A percentile compares a stretch with the other conserved stretches of the same genome.
phyloP scores from a whole-genome alignment of 441 rosid species.

The Sinapis alba region DNA sequence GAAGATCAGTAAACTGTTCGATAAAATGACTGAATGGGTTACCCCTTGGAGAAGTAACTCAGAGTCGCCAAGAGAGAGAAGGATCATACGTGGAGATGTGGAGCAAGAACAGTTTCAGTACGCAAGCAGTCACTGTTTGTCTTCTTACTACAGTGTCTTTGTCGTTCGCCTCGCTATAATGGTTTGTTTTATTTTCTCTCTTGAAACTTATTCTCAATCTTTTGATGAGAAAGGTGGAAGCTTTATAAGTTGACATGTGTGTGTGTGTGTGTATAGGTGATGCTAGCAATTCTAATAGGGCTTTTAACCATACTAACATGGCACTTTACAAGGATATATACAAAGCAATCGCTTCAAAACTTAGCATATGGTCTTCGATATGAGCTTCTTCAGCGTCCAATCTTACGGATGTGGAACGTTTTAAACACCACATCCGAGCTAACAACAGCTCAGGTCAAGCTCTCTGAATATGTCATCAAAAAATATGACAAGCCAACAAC shows the following conservation, averaged over 20 bases:
- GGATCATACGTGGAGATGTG: slow-evolving; percentile 65
- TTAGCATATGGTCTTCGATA: slow-evolving; percentile 88
- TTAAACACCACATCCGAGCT: slow-evolving; percentile 91
- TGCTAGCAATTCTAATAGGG: slow-evolving; percentile 93
- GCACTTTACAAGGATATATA: slow-evolving; percentile 90
- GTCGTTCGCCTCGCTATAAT: slow-evolving; percentile 96
- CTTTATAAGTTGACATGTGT: slow-evolving; percentile 12
- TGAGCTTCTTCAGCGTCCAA: slow-evolving; percentile 93
- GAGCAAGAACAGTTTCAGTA: slow-evolving; percentile 77
- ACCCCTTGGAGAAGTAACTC: slow-evolving; percentile 52
- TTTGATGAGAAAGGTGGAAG: slow-evolving; percentile 21
- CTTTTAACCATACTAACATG: slow-evolving; percentile 89
- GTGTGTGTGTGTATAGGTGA: slow-evolving; percentile 60
- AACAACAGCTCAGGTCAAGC: slow-evolving; percentile 92
- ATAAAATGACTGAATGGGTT: slow-evolving; percentile 54
- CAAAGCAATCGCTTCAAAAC: slow-evolving; percentile 74
- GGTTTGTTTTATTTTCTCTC: slow-evolving; percentile 48
- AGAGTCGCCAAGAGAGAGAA: slow-evolving; percentile 46
- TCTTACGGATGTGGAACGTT: slow-evolving; percentile 95
- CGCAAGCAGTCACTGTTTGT: slow-evolving; percentile 68
- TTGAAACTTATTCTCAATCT: neutral
- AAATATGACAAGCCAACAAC: slow-evolving; percentile 61
- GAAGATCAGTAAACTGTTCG: slow-evolving; percentile 44
- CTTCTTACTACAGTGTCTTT: slow-evolving; percentile 95
- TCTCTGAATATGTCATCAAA: slow-evolving; percentile 79